Evolutionary conservation across 345 rosid genomes (phyloP).

Genomic region (Fremontodendron californicum): DNA sequence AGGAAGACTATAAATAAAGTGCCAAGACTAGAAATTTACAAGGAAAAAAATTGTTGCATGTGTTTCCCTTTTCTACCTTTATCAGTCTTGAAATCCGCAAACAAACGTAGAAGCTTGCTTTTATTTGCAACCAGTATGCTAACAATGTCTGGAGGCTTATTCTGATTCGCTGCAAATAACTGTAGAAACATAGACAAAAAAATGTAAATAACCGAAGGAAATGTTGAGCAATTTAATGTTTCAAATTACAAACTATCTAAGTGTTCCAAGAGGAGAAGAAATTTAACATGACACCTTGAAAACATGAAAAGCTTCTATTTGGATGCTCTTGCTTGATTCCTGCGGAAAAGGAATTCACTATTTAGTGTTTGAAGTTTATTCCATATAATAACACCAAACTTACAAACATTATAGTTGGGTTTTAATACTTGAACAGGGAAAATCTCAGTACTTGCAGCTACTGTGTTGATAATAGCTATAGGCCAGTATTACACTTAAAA

Average conservation of each 20-base stretch:
- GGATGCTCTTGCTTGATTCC: slow-evolving; percentile 98
- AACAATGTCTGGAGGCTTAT: slow-evolving; percentile 59
- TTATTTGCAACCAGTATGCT: slow-evolving; percentile 64
- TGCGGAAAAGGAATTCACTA: slow-evolving; percentile 28
- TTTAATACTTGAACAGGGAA: not conserved
- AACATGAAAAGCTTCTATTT: slow-evolving; percentile 95
- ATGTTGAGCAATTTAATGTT: not conserved
- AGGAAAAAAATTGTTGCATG: not conserved
- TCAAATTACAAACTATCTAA: no score
- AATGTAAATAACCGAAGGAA: not conserved
- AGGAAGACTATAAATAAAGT: not conserved
- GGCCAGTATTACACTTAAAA: not conserved
- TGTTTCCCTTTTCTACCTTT: slow-evolving; percentile 43
- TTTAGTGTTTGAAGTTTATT: not conserved
- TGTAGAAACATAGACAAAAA: slow-evolving; percentile 16
- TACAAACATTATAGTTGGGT: not conserved
- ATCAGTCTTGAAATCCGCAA: slow-evolving; percentile 65
- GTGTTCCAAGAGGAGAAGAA: not conserved
- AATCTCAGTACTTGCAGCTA: not conserved
- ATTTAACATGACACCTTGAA: slow-evolving; percentile 58
- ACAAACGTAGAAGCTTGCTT: slow-evolving; percentile 71
- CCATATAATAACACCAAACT: not conserved
- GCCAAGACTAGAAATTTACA: not conserved
- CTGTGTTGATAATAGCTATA: not conserved
- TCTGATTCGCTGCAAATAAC: slow-evolving; percentile 78